Conservation (phyloP, 352 stramenopile species). For the Globisporangium perplexum region DNA sequence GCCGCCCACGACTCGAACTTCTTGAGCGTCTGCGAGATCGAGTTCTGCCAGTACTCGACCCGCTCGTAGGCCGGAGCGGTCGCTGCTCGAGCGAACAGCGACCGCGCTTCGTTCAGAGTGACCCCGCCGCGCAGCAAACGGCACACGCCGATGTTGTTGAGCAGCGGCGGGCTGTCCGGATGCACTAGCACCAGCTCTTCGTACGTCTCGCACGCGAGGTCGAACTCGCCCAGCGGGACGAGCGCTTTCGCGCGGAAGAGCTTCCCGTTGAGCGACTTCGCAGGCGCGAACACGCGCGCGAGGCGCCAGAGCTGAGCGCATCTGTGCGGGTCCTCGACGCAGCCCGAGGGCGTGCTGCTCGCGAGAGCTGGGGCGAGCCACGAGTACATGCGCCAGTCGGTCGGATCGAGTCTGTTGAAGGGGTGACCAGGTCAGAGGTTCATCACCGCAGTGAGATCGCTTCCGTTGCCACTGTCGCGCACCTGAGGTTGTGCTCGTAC, state of each 20-base stretch:
- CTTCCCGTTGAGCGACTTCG: constrained; percentile 21
- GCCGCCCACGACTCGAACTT: neutral
- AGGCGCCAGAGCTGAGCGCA: constrained; percentile 18
- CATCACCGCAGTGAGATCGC: neutral
- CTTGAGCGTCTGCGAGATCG: neutral
- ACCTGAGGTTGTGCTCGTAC: constrained; percentile 21
- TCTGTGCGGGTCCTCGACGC: constrained; percentile 7
- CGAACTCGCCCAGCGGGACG: constrained; percentile 9
- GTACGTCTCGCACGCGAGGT: constrained; percentile 18
- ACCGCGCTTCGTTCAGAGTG: constrained; percentile 9
- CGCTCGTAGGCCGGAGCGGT: neutral
- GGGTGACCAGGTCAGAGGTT: neutral
- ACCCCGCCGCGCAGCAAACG: constrained; percentile 9
- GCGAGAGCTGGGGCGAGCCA: constrained; percentile 5
- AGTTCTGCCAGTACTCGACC: neutral
- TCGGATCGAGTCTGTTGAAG: constrained; percentile 30
- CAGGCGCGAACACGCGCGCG: constrained; percentile 19
- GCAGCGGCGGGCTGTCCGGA: constrained; percentile 15
- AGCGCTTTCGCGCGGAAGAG: constrained; percentile 19
- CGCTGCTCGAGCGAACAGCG: constrained; percentile 15
- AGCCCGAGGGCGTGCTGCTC: neutral
- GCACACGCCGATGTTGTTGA: constrained; percentile 30
- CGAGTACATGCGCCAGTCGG: constrained; percentile 52
- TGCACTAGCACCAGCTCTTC: constrained; percentile 11
- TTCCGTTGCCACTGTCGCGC: neutral